Conservation (phyloP, 192 early-diverging fungal genomes). For the Linnemannia elongata region DNA sequence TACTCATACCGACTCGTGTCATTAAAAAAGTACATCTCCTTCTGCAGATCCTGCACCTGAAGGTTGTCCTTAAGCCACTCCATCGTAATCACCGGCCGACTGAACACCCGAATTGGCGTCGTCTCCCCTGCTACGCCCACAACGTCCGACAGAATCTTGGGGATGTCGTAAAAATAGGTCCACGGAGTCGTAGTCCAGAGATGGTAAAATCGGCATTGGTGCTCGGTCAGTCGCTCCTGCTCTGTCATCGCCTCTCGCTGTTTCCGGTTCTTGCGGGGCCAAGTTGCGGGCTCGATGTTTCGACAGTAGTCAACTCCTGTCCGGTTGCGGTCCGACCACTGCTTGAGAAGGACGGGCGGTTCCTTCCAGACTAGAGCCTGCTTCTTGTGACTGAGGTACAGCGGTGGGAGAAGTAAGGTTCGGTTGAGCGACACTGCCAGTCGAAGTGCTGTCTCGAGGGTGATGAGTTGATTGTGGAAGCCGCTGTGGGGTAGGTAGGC, state of each 20-base stretch:
- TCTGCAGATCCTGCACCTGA: conserved; percentile 25
- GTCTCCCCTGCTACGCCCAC: conserved; percentile 28
- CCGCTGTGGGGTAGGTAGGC: conserved; percentile 67
- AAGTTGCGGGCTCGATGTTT: conserved; percentile 13
- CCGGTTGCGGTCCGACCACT: conserved; percentile 38
- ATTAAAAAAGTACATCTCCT: conserved; percentile 44
- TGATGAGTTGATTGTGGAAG: conserved; percentile 64
- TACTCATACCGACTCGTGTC: conserved; percentile 41
- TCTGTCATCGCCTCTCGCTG: conserved; percentile 22
- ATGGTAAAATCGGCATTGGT: conserved; percentile 41
- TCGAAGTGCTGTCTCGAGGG: conserved; percentile 64
- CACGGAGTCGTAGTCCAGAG: conserved; percentile 44
- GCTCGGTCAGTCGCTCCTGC: conserved; percentile 13
- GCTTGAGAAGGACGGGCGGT: conserved; percentile 15
- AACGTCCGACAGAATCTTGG: conserved; percentile 20
- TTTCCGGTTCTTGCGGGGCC: conserved; percentile 16
- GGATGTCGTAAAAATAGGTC: conserved; percentile 55
- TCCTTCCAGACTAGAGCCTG: conserved; percentile 34
- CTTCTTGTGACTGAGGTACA: conserved; percentile 55
- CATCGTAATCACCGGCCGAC: conserved; percentile 38
- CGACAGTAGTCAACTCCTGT: conserved; percentile 39
- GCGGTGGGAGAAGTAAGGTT: conserved; percentile 62
- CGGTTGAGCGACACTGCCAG: conserved; percentile 65
- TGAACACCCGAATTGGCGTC: conserved; percentile 47
- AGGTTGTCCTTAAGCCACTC: conserved; percentile 38